These are phyloP conservation scores for Jacaranda mimosifolia DNA, from an alignment of 257 asterid genomes.

Conservation along the genomic window DNA sequence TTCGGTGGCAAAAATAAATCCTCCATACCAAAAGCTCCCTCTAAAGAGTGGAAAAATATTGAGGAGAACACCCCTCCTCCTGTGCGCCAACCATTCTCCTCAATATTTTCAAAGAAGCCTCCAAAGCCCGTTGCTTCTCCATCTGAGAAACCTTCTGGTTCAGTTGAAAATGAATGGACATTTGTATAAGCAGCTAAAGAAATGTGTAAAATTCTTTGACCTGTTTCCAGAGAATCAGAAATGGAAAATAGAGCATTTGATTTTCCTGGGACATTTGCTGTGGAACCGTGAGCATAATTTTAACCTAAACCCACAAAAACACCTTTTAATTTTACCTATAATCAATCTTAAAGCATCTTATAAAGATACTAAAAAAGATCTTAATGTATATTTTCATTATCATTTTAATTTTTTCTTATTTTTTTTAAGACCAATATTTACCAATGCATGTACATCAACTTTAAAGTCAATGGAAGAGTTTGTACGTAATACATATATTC, in stretches of 20 bases:
- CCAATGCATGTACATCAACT: no score
- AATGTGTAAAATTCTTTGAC: slow-evolving; percentile 23
- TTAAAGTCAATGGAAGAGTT: no score
- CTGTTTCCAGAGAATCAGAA: slow-evolving; percentile 19
- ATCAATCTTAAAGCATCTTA: no score
- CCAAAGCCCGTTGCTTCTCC: slow-evolving; percentile 75
- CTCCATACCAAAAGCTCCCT: slow-evolving; percentile 40
- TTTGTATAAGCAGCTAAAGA: slow-evolving; percentile 50
- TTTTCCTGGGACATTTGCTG: slow-evolving; percentile 2
- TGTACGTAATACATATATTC: no score
- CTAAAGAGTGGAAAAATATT: slow-evolving; percentile 49
- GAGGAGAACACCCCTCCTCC: slow-evolving; percentile 53
- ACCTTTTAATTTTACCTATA: no score
- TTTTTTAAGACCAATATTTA: no score
- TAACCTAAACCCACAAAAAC: no score
- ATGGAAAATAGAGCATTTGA: slow-evolving; percentile 19
- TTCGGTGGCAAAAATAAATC: slow-evolving; percentile 74
- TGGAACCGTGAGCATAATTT: slow-evolving; percentile 4
- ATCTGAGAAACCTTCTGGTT: slow-evolving; percentile 54
- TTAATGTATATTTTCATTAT: no score
- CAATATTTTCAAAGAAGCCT: slow-evolving; percentile 86
- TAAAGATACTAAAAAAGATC: no score
- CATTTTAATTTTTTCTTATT: no score
- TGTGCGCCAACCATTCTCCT: slow-evolving; percentile 63
- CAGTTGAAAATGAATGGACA: slow-evolving; percentile 84